Conservation (phyloP, 2,329 filamentous ascomycete species). For the Diaporthe vexans region DNA sequence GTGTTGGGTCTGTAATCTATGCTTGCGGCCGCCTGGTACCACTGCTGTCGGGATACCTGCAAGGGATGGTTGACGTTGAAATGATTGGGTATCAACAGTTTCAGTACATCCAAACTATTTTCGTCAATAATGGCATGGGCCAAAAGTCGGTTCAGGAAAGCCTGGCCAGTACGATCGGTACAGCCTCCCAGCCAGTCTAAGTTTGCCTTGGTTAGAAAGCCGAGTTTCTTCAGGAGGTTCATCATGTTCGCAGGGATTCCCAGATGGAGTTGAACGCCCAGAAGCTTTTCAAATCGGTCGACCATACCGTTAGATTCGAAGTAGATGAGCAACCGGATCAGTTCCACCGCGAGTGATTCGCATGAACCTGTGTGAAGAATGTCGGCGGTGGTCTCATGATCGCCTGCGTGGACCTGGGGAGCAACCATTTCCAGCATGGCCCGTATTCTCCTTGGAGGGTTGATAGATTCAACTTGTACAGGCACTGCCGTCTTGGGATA, state of each 20-base stretch:
- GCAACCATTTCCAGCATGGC: neutral
- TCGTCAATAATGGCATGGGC: neutral
- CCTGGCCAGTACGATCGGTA: neutral
- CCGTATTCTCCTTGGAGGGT: neutral
- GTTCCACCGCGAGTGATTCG: neutral
- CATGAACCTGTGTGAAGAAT: neutral
- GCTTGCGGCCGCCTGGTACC: no score
- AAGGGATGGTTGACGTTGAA: neutral
- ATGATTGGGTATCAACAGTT: neutral
- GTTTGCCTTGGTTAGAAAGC: neutral
- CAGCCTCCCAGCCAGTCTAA: neutral
- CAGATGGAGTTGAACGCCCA: neutral
- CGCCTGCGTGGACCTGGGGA: neutral
- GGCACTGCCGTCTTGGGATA: accelerated
- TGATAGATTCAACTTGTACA: neutral
- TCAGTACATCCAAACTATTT: neutral
- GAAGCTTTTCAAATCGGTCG: accelerated
- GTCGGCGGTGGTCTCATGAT: neutral
- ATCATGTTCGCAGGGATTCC: accelerated
- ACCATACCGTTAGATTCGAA: neutral
- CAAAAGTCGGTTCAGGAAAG: neutral
- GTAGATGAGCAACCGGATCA: neutral
- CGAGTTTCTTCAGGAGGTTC: neutral
- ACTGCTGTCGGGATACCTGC: no score
- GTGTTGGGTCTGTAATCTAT: no score